Conservation (phyloP, 805 yeast species). For the Saturnispora besseyi region DNA sequence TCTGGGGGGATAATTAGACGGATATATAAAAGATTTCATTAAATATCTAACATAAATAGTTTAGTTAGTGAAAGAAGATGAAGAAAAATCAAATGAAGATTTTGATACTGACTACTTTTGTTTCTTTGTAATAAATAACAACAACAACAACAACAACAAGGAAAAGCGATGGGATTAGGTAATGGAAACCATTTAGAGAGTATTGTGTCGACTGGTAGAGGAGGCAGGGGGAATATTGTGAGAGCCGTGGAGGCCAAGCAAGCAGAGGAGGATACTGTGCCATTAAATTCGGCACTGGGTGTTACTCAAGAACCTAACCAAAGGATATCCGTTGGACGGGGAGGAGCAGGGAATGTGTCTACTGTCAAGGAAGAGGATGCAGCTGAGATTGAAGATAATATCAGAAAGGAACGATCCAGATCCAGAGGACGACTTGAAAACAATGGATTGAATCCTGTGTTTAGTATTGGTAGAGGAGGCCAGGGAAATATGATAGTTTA, state of each 20-base stretch:
- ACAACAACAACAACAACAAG: not conserved
- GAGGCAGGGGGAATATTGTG: conserved; percentile 14
- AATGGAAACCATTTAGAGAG: not conserved
- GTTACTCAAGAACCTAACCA: conserved; percentile 11
- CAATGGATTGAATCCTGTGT: not conserved
- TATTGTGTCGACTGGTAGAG: conserved; percentile 1
- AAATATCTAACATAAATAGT: not conserved
- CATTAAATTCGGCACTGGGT: not conserved
- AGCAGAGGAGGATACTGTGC: conserved; percentile 9
- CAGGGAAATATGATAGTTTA: conserved; percentile 1
- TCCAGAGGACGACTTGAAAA: not conserved
- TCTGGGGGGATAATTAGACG: conserved; percentile 74
- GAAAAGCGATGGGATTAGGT: not conserved
- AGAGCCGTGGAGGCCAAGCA: not conserved
- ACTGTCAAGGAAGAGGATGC: conserved; percentile 1
- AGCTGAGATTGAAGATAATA: not conserved
- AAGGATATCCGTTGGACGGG: conserved; percentile 28
- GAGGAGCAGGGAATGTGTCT: conserved; percentile 30
- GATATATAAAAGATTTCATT: conserved; percentile 41
- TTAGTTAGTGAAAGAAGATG: not conserved
- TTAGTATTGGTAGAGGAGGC: conserved; percentile 4
- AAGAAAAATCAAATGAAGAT: not conserved
- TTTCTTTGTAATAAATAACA: not conserved
- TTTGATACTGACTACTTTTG: too few relatives aligned
- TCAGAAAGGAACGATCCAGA: not conserved